phyloP scores from a whole-genome alignment of 2,329 filamentous ascomycete genomes.

The Sarocladium kiliense region DNA sequence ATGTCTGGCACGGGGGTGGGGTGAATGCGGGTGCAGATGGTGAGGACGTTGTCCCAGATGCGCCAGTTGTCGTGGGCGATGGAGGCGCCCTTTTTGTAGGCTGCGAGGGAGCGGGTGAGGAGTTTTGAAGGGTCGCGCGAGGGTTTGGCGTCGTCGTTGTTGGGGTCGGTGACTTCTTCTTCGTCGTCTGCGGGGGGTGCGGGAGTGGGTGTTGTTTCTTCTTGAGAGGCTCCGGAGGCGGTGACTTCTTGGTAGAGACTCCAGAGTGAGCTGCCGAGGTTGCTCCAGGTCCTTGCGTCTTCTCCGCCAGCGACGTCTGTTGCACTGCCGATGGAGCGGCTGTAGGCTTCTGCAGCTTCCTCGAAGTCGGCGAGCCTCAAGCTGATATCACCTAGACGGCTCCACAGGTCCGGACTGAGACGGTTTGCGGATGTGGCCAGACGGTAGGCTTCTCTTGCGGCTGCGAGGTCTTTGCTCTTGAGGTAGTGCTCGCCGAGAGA shows the following conservation, averaged over 20 bases:
- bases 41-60: constrained; percentile 96
- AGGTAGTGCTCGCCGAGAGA: constrained; percentile 73
- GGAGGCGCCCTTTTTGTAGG: constrained; percentile 80
- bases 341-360: constrained; percentile 78
- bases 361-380: constrained; percentile 72
- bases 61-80: constrained; percentile 82
- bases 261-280: constrained; percentile 79
- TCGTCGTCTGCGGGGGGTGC: constrained; percentile 14
- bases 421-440: constrained; percentile 75
- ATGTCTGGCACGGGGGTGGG: constrained; percentile 74
- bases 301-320: constrained; percentile 66
- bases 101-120: constrained; percentile 70
- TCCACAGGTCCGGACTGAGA: constrained; percentile 81
- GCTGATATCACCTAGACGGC: constrained; percentile 81
- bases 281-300: constrained; percentile 92
- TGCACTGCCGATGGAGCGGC: constrained; percentile 65
- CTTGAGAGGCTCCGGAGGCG: constrained; percentile 24
- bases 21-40: constrained; percentile 70
- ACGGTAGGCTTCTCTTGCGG: constrained; percentile 72
- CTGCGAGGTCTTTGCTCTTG: constrained; percentile 56
- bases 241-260: constrained; percentile 56
- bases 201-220: constrained; percentile 18
- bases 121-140: constrained; percentile 51
- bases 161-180: constrained; percentile 23
- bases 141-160: constrained; percentile 19